phyloP scores from a whole-genome alignment of 2,329 filamentous ascomycete species.

The Calonectria montana region DNA sequence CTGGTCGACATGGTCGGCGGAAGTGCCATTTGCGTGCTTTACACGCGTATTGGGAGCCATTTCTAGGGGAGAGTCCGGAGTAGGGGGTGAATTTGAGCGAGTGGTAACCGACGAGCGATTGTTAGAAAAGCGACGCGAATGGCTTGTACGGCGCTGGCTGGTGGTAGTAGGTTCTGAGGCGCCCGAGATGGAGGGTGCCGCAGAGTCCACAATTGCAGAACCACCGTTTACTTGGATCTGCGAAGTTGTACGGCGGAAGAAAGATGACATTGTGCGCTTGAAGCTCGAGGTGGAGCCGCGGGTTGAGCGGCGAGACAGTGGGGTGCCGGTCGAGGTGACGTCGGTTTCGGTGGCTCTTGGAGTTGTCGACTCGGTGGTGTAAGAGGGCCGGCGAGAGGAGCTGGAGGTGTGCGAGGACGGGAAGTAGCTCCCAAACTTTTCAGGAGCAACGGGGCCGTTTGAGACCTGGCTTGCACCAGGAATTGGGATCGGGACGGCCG shows the following conservation, averaged over 20 bases:
- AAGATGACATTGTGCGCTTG: conserved; percentile 61
- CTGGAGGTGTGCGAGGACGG: conserved; percentile 18
- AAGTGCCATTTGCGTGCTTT: conserved; percentile 40
- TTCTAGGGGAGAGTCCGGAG: conserved; percentile 59
- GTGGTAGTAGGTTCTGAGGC: conserved; percentile 43
- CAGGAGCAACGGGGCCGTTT: conserved; percentile 12
- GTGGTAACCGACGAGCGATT: conserved; percentile 58
- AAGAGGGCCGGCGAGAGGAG: conserved; percentile 32
- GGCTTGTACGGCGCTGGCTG: conserved; percentile 39
- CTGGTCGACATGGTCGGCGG: conserved; percentile 59
- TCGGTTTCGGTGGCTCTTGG: conserved; percentile 41
- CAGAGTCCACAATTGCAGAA: conserved; percentile 38
- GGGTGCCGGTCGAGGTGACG: conserved; percentile 35
- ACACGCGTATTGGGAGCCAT: conserved; percentile 49
- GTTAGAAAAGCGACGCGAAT: conserved; percentile 58
- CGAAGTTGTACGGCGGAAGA: conserved; percentile 59
- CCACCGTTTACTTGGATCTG: conserved; percentile 42
- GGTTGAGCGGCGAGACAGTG: conserved; percentile 54
- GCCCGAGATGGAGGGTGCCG: conserved; percentile 38
- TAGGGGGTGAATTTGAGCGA: conserved; percentile 63
- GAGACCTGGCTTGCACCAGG: conserved; percentile 24
- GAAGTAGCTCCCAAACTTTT: conserved; percentile 28
- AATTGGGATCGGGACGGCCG: conserved; percentile 35
- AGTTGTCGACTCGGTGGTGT: conserved; percentile 33
- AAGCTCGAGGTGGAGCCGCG: conserved; percentile 58